Conservation (phyloP, 371 early-diverging fungal genomes). For the Mucor circinelloides region DNA sequence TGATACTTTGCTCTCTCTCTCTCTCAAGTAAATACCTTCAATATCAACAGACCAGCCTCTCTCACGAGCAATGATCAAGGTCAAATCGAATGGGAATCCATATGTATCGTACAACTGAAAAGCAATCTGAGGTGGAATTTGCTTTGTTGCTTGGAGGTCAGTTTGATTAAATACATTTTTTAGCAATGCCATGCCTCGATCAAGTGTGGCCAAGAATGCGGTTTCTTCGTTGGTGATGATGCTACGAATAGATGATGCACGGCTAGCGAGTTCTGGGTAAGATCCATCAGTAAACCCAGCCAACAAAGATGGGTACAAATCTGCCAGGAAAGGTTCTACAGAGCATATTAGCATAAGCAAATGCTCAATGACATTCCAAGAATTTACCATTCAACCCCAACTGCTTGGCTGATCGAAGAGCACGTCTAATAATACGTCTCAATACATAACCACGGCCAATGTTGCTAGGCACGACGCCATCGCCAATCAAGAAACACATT, state of each 20-base stretch:
- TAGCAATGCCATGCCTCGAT: conserved; percentile 62
- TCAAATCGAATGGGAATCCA: conserved; percentile 80
- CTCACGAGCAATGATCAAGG: conserved; percentile 69
- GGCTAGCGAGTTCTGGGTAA: conserved; percentile 62
- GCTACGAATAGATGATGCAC: conserved; percentile 55
- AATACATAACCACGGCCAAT: conserved; percentile 80
- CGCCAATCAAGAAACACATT: conserved; percentile 72
- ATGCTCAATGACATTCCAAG: background rate
- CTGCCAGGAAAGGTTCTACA: conserved; percentile 62
- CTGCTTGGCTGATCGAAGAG: conserved; percentile 70
- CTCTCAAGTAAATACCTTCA: conserved; percentile 35
- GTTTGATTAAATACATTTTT: conserved; percentile 58
- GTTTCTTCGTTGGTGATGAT: conserved; percentile 72
- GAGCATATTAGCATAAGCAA: background rate
- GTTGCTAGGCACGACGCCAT: conserved; percentile 80
- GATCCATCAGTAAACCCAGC: conserved; percentile 51
- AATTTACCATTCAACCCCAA: conserved; percentile 60
- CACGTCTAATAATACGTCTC: conserved; percentile 77
- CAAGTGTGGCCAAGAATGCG: conserved; percentile 65
- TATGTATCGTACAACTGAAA: conserved; percentile 78
- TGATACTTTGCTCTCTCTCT: no score
- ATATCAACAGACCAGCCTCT: conserved; percentile 73
- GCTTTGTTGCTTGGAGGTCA: conserved; percentile 34
- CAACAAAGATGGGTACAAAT: conserved; percentile 63
- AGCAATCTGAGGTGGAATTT: conserved; percentile 56